Conservation (phyloP, 2,329 filamentous ascomycete species). For the Talaromyces funiculosus region DNA sequence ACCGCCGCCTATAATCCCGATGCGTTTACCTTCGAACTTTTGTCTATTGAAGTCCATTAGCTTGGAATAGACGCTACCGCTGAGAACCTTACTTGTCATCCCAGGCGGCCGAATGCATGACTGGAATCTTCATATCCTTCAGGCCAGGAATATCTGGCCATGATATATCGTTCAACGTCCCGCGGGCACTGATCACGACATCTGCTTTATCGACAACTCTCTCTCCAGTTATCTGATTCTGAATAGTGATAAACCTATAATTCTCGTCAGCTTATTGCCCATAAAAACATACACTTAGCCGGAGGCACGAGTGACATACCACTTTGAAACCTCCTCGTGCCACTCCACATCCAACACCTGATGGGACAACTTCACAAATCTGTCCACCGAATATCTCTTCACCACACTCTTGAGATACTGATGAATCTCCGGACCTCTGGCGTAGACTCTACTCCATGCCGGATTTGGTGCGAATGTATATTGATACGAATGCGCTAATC, state of each 20-base stretch:
- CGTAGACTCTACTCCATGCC: conserved; percentile 47
- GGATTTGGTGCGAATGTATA: conserved; percentile 47
- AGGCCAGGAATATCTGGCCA: conserved; percentile 20
- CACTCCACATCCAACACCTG: conserved; percentile 41
- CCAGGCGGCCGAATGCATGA: conserved; percentile 44
- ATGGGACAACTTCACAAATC: conserved; percentile 44
- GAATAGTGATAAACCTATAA: neutral
- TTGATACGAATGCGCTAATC: conserved; percentile 41
- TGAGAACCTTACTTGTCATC: conserved; percentile 28
- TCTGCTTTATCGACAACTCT: conserved; percentile 16
- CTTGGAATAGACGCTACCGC: neutral
- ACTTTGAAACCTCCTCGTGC: conserved; percentile 33
- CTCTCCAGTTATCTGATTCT: neutral
- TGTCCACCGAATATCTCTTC: conserved; percentile 41
- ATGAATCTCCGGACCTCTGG: conserved; percentile 45
- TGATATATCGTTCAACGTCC: conserved; percentile 36
- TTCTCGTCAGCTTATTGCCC: neutral
- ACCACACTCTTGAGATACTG: conserved; percentile 45
- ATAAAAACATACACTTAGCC: neutral
- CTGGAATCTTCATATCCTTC: conserved; percentile 18
- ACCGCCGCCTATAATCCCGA: conserved; percentile 35
- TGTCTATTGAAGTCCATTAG: neutral
- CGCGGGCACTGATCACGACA: conserved; percentile 21
- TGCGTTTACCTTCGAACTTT: conserved; percentile 24
- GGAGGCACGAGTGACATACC: conserved; percentile 14